A percentile compares a stretch with the other conserved stretches of the same genome.
phyloP scores from a whole-genome alignment of 2,329 filamentous ascomycete genomes.

The Cucurbitaria berberidis region DNA sequence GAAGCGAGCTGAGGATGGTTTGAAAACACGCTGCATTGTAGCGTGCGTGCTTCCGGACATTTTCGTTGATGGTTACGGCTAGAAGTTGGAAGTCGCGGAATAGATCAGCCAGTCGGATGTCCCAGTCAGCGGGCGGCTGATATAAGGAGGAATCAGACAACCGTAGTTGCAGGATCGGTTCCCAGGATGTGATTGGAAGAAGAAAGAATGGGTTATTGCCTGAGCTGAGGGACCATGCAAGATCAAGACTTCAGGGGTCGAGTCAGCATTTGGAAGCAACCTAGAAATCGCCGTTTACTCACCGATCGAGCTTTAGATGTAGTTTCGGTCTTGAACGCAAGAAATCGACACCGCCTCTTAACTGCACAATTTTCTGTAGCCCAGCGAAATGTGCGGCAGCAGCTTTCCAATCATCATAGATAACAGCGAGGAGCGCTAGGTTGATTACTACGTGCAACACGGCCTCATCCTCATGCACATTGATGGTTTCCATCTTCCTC shows the following conservation, averaged over 20 bases:
- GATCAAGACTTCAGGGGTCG: slow-evolving; percentile 14
- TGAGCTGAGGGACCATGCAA: slow-evolving; percentile 16
- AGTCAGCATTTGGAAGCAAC: neutral
- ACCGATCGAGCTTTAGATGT: slow-evolving; percentile 27
- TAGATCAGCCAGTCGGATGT: slow-evolving; percentile 9
- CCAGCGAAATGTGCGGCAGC: slow-evolving; percentile 18
- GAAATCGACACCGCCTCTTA: slow-evolving; percentile 13
- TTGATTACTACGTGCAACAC: slow-evolving; percentile 19
- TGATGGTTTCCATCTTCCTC: slow-evolving; percentile 2
- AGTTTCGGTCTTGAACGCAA: slow-evolving; percentile 11
- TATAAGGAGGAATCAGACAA: neutral
- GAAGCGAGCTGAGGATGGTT: slow-evolving; percentile 11
- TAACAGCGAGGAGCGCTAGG: slow-evolving; percentile 15
- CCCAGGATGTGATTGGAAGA: slow-evolving; percentile 8
- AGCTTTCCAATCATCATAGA: slow-evolving; percentile 16
- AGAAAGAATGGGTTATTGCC: slow-evolving; percentile 17
- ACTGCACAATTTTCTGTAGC: slow-evolving; percentile 15
- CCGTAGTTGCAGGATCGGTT: neutral
- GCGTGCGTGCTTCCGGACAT: slow-evolving; percentile 1
- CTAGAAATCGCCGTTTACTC: neutral
- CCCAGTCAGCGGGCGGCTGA: slow-evolving; percentile 6
- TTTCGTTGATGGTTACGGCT: slow-evolving; percentile 7
- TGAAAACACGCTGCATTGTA: slow-evolving; percentile 15
- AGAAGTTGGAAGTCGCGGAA: slow-evolving; percentile 20
- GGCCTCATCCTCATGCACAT: slow-evolving; percentile 14